Base-by-base conservation (phyloP, 208 protist species). In the Jaenimonas drosophilae region DNA sequence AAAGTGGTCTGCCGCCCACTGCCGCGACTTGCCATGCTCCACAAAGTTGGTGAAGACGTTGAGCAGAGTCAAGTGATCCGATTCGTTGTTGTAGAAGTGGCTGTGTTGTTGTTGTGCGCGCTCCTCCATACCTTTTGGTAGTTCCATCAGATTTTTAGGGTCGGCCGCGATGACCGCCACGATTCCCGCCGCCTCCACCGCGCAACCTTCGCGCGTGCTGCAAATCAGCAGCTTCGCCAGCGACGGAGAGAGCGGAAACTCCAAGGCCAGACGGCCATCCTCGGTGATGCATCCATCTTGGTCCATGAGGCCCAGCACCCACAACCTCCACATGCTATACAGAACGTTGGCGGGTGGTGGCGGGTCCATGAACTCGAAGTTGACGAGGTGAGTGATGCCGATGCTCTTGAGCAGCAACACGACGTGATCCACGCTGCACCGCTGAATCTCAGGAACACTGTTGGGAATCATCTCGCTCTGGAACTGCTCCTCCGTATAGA, bases 281-380 rank as follows among this genome's bases (percentile, higher is more conserved):
- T 51, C 21, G 1, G 99, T 99, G 16, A 99, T 87, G 26, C 45
- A 40, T 16, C 98, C 98, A 1, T 64, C 52, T 56, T 98, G 83
- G 64, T 98, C 93, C 0, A 99, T 73, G 21, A 98, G 96, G 19
- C 97, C 96, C 4, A 99, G 65, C 21, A 98, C 56, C 97, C 97
- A 99, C n/a, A 99, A 84, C 26, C 90, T 93, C 61, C 94, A 96
- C 87, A 98, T 93, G 41, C 91, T 96, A 47, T 86, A 90, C 19
- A 87, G 59, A 31, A 98, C 82, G 46, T 96, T 97, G 11, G 97
- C 92, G 31, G 84, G 45, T 41, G 96, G 96, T 9, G 98, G 97
- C n/a, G 92, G 88, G 59, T 99, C 97, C 96, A 99, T 99, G 56
- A 99, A 99, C 58, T 99, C 88, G 63, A 99, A 99, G n/a, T 98